A percentile compares a stretch with the other conserved stretches of the same genome.
phyloP scores from a whole-genome alignment of 768 basidiomycete species.

The Amanita polypyramis region DNA sequence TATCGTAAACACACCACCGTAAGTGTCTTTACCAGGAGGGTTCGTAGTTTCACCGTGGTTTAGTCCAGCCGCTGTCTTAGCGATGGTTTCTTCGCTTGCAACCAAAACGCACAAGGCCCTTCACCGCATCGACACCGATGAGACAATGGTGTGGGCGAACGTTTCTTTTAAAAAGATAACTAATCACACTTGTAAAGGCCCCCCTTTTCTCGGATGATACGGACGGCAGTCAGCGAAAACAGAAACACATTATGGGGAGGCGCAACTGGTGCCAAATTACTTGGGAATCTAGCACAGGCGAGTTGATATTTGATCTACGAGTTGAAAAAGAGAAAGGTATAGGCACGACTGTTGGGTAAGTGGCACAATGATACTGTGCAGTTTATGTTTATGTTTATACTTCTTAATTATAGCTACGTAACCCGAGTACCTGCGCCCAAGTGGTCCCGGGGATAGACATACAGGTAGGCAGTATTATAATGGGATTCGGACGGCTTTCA shows the following conservation, averaged over 20 bases:
- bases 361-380: background rate
- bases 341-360: constrained; percentile 75
- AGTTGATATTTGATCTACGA: constrained; percentile 72
- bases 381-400: background rate
- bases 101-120: constrained; percentile 80
- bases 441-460: constrained; percentile 11
- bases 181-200: constrained; percentile 29
- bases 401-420: constrained; percentile 11
- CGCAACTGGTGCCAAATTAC: constrained; percentile 80
- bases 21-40: constrained; percentile 10
- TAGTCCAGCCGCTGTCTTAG: constrained; percentile 64
- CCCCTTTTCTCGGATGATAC: constrained; percentile 73
- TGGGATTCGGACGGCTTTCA: background rate
- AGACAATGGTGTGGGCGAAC: constrained; percentile 53
- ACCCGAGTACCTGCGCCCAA: constrained; percentile 15
- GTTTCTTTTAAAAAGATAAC: background rate
- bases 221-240: constrained; percentile 64
- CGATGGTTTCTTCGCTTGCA: constrained; percentile 72
- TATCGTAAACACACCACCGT: constrained; percentile 93
- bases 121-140: constrained; percentile 76
- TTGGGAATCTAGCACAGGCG: constrained; percentile 46
- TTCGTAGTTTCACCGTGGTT: constrained; percentile 9
- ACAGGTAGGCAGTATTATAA: background rate
- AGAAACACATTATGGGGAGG: constrained; percentile 76
- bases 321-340: constrained; percentile 78